Evolutionary conservation across 2,329 filamentous ascomycete species (phyloP).

Genomic region (Sphaerulina populicola): DNA sequence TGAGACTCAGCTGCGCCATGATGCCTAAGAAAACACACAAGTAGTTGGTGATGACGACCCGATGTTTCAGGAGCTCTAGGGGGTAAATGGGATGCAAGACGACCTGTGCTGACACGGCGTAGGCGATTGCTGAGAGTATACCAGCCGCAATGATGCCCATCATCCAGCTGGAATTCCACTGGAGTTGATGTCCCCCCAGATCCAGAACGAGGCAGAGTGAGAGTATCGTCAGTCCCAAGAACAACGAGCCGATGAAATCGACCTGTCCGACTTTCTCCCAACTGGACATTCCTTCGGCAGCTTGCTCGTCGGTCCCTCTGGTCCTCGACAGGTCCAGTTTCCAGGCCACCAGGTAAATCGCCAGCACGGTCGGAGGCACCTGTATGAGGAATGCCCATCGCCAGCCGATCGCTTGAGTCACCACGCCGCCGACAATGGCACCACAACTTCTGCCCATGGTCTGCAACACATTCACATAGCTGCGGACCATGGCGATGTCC

Average conservation of each 20-base stretch:
- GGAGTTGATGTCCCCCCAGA: slow-evolving; percentile 36
- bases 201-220: too few relatives aligned
- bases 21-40: slow-evolving; percentile 47
- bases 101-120: slow-evolving; percentile 20
- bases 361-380: slow-evolving; percentile 47
- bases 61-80: slow-evolving; percentile 45
- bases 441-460: slow-evolving; percentile 46
- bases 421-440: slow-evolving; percentile 51
- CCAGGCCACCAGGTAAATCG: slow-evolving; percentile 41
- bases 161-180: slow-evolving; percentile 28
- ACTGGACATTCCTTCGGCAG: neutral
- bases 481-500: slow-evolving; percentile 43
- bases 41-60: slow-evolving; percentile 48
- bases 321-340: slow-evolving; percentile 20
- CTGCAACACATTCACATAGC: slow-evolving; percentile 46
- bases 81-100: slow-evolving; percentile 48
- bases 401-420: slow-evolving; percentile 58
- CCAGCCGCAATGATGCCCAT: slow-evolving; percentile 11
- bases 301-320: neutral
- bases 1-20: slow-evolving; percentile 52
- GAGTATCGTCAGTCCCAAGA: too few relatives aligned
- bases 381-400: slow-evolving; percentile 56
- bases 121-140: slow-evolving; percentile 8
- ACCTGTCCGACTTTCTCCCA: slow-evolving; percentile 22
- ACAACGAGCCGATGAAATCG: too few relatives aligned